phyloP scores from a whole-genome alignment of 805 yeast species.

The Sungouiella thailandica region DNA sequence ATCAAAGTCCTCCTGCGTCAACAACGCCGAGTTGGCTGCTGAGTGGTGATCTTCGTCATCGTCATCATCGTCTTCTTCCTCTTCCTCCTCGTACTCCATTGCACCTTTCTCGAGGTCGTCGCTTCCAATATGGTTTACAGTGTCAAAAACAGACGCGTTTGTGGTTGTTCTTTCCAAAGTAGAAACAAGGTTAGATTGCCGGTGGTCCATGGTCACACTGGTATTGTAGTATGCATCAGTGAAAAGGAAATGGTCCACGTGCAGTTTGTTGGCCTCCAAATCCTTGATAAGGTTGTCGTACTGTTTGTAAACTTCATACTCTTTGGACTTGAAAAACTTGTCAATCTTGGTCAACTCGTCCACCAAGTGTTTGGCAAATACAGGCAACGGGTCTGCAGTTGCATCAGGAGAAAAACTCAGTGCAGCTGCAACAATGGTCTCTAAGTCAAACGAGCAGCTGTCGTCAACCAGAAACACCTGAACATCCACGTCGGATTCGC shows the following conservation, averaged over 20 bases:
- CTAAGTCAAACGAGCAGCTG: slow-evolving; percentile 14
- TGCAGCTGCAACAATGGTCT: slow-evolving; percentile 10
- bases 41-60: slow-evolving; percentile 16
- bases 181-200: slow-evolving; percentile 14
- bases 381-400: slow-evolving; percentile 27
- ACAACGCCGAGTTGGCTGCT: slow-evolving; percentile 16
- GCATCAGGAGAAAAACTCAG: slow-evolving; percentile 5
- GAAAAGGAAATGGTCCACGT: slow-evolving; percentile 22
- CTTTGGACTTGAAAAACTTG: slow-evolving; percentile 44
- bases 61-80: slow-evolving; percentile 27
- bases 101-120: slow-evolving; percentile 25
- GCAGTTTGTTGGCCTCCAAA: slow-evolving; percentile 29
- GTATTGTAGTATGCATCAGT: slow-evolving; percentile 21
- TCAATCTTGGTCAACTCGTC: slow-evolving; percentile 51
- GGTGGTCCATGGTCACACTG: slow-evolving; percentile 14
- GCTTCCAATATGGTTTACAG: slow-evolving; percentile 22
- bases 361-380: slow-evolving; percentile 43
- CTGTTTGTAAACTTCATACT: slow-evolving; percentile 40
- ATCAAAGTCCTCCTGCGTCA: slow-evolving; percentile 25
- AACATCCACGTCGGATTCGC: slow-evolving; percentile 7
- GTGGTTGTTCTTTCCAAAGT: slow-evolving; percentile 20
- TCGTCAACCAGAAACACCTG: slow-evolving; percentile 15
- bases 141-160: slow-evolving; percentile 24
- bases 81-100: slow-evolving; percentile 24
- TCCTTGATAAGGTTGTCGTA: slow-evolving; percentile 46